phyloP scores from a whole-genome alignment of 768 basidiomycete genomes.

The Naganishia kalamii region DNA sequence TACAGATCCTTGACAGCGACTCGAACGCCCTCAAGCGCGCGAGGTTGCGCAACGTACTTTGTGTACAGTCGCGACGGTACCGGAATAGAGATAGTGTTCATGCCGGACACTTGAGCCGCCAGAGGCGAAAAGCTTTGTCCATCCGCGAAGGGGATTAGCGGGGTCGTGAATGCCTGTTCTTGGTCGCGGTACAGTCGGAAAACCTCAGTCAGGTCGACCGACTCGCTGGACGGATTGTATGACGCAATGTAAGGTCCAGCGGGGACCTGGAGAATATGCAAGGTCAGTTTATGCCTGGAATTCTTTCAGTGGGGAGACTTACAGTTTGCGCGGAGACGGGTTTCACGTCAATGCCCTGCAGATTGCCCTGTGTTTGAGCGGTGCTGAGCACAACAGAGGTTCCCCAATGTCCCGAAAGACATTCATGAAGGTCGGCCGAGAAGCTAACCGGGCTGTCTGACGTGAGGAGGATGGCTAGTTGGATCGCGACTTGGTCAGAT shows the following conservation, averaged over 20 bases:
- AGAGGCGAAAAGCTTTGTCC: slow-evolving; percentile 25
- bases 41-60: slow-evolving; percentile 25
- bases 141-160: slow-evolving; percentile 22
- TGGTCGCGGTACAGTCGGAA: slow-evolving; percentile 35
- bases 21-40: slow-evolving; percentile 51
- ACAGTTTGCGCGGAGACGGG: background rate
- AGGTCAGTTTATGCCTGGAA: too few relatives aligned
- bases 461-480: slow-evolving; percentile 7
- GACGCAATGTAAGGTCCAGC: slow-evolving; percentile 33
- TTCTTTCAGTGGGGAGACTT: too few relatives aligned
- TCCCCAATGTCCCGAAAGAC: slow-evolving; percentile 12
- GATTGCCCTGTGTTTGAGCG: background rate
- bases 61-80: slow-evolving; percentile 54
- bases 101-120: slow-evolving; percentile 20
- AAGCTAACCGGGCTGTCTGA: background rate
- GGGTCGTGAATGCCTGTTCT: slow-evolving; percentile 33
- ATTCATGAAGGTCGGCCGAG: slow-evolving; percentile 1
- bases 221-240: background rate
- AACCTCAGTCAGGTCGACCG: slow-evolving; percentile 29
- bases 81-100: slow-evolving; percentile 47
- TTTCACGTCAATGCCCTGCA: slow-evolving; percentile 9
- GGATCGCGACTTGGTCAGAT: background rate
- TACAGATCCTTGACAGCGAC: slow-evolving; percentile 55
- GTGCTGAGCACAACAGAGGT: slow-evolving; percentile 16
- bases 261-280: slow-evolving; percentile 31